Conservation (phyloP, 208 protist genomes). For the Phytomonas sp. region DNA sequence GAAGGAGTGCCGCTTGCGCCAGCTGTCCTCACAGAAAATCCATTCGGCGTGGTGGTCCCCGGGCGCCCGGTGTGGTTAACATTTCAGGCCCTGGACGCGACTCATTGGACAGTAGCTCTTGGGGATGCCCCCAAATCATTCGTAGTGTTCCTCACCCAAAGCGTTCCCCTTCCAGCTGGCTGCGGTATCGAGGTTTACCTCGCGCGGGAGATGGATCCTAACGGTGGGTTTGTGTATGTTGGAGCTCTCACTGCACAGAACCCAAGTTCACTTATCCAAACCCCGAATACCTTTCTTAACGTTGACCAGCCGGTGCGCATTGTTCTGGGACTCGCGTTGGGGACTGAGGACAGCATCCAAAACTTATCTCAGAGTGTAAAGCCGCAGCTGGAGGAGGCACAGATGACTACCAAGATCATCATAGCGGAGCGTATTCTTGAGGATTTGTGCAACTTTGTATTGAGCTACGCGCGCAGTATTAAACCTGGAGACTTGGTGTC, state of each 20-base stretch:
- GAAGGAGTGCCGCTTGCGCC: not conserved
- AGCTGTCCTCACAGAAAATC: not conserved
- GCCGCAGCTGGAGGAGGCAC: slow-evolving; percentile 32
- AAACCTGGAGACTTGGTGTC: slow-evolving; percentile 8
- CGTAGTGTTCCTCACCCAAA: slow-evolving; percentile 62
- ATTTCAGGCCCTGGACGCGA: slow-evolving; percentile 29
- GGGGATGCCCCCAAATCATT: slow-evolving; percentile 40
- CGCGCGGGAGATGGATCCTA: slow-evolving; percentile 32
- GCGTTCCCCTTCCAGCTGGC: slow-evolving; percentile 26
- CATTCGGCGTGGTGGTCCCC: slow-evolving; percentile 60
- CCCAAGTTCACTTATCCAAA: slow-evolving; percentile 48
- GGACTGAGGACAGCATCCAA: slow-evolving; percentile 35
- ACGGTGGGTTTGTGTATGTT: slow-evolving; percentile 52
- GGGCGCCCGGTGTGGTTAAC: slow-evolving; percentile 43
- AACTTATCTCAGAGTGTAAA: slow-evolving; percentile 43
- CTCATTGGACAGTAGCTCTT: slow-evolving; percentile 39
- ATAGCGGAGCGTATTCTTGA: slow-evolving; percentile 63
- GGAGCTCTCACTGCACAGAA: slow-evolving; percentile 38
- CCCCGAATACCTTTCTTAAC: slow-evolving; percentile 28
- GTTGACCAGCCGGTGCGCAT: slow-evolving; percentile 22
- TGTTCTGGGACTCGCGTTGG: slow-evolving; percentile 53
- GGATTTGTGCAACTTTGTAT: slow-evolving; percentile 65
- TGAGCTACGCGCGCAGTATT: slow-evolving; percentile 43
- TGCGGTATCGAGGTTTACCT: slow-evolving; percentile 53
- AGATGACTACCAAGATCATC: slow-evolving; percentile 43